These are phyloP conservation scores for Coffea eugenioides DNA, from an alignment of 257 asterid genomes.

Conservation along the genomic window DNA sequence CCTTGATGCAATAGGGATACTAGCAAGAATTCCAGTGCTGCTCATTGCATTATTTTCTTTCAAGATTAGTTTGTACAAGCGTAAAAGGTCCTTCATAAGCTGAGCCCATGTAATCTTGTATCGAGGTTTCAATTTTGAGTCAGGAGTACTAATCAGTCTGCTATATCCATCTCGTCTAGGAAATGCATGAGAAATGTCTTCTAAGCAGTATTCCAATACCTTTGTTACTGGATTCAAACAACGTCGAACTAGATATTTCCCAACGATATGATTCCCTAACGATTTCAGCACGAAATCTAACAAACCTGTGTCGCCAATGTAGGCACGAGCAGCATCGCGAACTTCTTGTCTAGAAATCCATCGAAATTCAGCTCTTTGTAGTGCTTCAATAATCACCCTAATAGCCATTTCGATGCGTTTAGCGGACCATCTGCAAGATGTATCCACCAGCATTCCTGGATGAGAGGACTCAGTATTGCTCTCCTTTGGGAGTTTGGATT, in stretches of 20 bases:
- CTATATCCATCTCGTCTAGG: slow-evolving; percentile 41
- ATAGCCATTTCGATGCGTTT: slow-evolving; percentile 94
- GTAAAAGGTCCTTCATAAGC: slow-evolving; percentile 63
- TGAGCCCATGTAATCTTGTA: slow-evolving; percentile 58
- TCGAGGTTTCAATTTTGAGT: slow-evolving; percentile 37
- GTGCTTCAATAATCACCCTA: slow-evolving; percentile 81
- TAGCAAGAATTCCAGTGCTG: slow-evolving; percentile 23
- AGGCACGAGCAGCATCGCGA: slow-evolving; percentile 78
- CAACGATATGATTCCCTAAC: slow-evolving; percentile 85
- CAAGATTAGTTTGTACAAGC: slow-evolving; percentile 46
- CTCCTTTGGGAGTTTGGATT: slow-evolving; percentile 57
- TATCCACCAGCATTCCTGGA: slow-evolving; percentile 65
- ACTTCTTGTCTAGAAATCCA: slow-evolving; percentile 96
- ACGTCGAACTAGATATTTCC: slow-evolving; percentile 77
- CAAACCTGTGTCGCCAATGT: slow-evolving; percentile 91
- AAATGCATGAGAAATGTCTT: slow-evolving; percentile 60
- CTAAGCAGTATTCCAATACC: slow-evolving; percentile 82
- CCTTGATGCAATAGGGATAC: slow-evolving; percentile 58
- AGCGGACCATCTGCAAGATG: slow-evolving; percentile 93
- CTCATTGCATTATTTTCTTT: slow-evolving; percentile 28
- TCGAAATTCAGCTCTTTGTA: slow-evolving; percentile 63
- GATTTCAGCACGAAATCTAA: slow-evolving; percentile 94
- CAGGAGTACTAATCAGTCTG: slow-evolving; percentile 14
- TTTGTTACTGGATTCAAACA: slow-evolving; percentile 90
- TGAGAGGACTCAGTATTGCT: slow-evolving; percentile 25